phyloP scores from a whole-genome alignment of 805 yeast species.

The Cyberlindnera nakhonratchasimensis region DNA sequence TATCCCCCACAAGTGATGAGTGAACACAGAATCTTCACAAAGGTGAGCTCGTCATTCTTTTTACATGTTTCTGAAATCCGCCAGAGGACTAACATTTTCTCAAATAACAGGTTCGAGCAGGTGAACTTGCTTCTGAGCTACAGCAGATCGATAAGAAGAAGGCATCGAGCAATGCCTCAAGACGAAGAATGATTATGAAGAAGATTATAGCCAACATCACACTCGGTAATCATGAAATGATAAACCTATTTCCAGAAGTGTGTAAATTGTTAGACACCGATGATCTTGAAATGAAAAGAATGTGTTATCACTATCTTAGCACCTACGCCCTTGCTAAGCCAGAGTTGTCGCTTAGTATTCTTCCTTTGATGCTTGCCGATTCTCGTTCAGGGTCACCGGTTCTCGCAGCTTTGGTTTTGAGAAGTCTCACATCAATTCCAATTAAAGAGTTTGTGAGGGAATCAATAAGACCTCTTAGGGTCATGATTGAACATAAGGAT shows the following conservation, averaged over 20 bases:
- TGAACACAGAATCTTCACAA: conserved; percentile 22
- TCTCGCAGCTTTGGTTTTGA: conserved; percentile 57
- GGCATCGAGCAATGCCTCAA: conserved; percentile 26
- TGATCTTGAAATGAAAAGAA: conserved; percentile 67
- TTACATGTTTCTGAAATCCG: not conserved
- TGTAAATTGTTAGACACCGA: conserved; percentile 46
- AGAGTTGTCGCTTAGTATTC: conserved; percentile 48
- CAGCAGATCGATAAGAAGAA: conserved; percentile 38
- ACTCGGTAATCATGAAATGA: conserved; percentile 76
- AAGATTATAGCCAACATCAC: conserved; percentile 82
- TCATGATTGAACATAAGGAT: conserved; percentile 44
- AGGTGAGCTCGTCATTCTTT: conserved; percentile 16
- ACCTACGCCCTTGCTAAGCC: conserved; percentile 60
- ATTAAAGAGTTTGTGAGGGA: conserved; percentile 47
- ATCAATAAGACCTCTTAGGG: conserved; percentile 38
- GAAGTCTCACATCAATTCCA: conserved; percentile 60
- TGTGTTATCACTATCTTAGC: conserved; percentile 65
- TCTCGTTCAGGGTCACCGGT: conserved; percentile 43
- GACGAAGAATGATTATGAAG: conserved; percentile 50
- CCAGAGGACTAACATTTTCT: not conserved
- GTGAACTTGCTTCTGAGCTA: conserved; percentile 32
- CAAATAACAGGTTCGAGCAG: conserved; percentile 22
- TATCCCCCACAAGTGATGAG: conserved; percentile 19
- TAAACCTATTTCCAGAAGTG: conserved; percentile 62
- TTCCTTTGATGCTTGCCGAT: conserved; percentile 55